phyloP scores from a whole-genome alignment of 192 early-diverging fungal species.

The Funneliformis mosseae region DNA sequence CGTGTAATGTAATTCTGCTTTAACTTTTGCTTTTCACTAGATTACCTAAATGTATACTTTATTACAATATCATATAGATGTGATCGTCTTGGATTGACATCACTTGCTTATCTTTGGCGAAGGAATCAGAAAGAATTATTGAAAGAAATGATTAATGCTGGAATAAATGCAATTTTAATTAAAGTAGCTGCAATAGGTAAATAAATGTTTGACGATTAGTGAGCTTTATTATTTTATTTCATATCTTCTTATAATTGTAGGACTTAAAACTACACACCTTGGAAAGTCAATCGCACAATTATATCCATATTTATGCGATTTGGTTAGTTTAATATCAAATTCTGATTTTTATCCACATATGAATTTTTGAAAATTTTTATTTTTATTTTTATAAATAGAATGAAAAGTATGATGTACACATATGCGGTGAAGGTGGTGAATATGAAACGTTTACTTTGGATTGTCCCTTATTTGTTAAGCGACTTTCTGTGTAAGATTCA shows the following conservation, averaged over 20 bases:
- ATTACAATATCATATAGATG: slow-evolving; percentile 53
- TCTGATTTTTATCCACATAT: background rate
- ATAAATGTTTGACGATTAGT: background rate
- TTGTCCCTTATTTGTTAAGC: slow-evolving; percentile 85
- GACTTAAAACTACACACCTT: slow-evolving; percentile 71
- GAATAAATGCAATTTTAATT: slow-evolving; percentile 83
- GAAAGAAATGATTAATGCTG: slow-evolving; percentile 79
- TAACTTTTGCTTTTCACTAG: background rate
- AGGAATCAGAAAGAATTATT: slow-evolving; percentile 82
- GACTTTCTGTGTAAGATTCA: slow-evolving; percentile 73
- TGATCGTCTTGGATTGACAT: slow-evolving; percentile 78
- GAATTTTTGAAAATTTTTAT: background rate
- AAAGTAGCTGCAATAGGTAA: slow-evolving; percentile 83
- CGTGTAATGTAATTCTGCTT: slow-evolving; percentile 60
- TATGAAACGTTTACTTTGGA: slow-evolving; percentile 94
- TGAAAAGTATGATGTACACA: slow-evolving; percentile 78
- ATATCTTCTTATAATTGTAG: slow-evolving; percentile 37
- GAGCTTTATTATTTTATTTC: background rate
- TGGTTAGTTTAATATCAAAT: slow-evolving; percentile 48
- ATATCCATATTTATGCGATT: slow-evolving; percentile 68
- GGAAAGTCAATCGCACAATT: slow-evolving; percentile 80
- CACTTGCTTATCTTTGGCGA: slow-evolving; percentile 89
- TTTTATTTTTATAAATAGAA: slow-evolving; percentile 39
- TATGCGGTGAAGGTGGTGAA: slow-evolving; percentile 98
- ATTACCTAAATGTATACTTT: background rate